Evolutionary conservation across 2,329 filamentous ascomycete genomes (phyloP).

Genomic region (Claviceps cyperi): DNA sequence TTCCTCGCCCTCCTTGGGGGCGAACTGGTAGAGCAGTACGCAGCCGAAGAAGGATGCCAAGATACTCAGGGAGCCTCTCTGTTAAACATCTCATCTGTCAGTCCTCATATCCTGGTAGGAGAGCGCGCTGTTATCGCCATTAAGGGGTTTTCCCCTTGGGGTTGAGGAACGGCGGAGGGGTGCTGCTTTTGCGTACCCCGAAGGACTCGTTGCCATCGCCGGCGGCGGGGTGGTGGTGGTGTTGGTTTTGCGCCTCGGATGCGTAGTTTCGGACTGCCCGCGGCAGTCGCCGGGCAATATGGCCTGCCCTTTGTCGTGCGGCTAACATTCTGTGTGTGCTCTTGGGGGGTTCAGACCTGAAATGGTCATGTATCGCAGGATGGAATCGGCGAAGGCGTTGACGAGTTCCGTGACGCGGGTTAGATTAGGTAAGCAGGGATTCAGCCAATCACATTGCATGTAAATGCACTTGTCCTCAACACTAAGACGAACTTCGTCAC

Average conservation of each 20-base stretch:
- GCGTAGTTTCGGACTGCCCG: constrained; percentile 35
- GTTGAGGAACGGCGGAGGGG: too few species aligned
- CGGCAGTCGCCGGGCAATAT: constrained; percentile 22
- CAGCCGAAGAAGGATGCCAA: constrained; percentile 29
- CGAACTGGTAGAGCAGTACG: constrained; percentile 33
- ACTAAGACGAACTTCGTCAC: too few species aligned
- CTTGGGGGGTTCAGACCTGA: constrained; percentile 7
- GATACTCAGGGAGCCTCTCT: constrained; percentile 35
- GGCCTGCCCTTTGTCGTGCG: constrained; percentile 30
- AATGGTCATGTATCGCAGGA: constrained; percentile 19
- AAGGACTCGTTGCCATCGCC: constrained; percentile 38
- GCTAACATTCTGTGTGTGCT: constrained; percentile 22
- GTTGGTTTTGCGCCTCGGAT: constrained; percentile 35
- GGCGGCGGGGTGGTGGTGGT: constrained; percentile 32
- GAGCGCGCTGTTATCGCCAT: neutral
- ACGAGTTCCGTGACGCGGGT: neutral
- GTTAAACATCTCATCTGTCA: constrained; percentile 1
- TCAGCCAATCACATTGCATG: too few species aligned
- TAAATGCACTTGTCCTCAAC: too few species aligned
- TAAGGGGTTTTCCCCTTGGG: too few species aligned
- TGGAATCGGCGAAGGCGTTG: constrained; percentile 6
- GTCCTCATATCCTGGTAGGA: neutral
- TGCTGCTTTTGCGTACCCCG: constrained; percentile 32
- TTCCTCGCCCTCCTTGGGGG: constrained; percentile 35
- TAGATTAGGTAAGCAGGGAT: too few species aligned